Conservation (phyloP, 2,329 filamentous ascomycete species). For the Aspergillus calidoustus region DNA sequence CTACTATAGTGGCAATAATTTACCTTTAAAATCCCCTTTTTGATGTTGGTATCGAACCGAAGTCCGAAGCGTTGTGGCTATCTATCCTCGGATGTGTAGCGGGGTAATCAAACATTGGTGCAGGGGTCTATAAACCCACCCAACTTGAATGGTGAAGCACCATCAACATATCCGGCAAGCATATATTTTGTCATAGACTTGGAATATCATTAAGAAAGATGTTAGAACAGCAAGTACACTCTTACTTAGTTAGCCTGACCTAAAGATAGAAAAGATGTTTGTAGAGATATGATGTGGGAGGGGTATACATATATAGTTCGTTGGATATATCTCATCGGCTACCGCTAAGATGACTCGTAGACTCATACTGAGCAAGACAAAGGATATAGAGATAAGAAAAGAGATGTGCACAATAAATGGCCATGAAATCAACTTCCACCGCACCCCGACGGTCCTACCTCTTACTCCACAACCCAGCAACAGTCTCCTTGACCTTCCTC, state of each 20-base stretch:
- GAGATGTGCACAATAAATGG: background rate
- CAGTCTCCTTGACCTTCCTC: slow-evolving; percentile 62
- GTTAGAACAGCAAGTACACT: background rate
- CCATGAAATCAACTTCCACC: background rate
- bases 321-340: background rate
- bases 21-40: background rate
- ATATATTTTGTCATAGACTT: background rate
- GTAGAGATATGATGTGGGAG: background rate
- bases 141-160: background rate
- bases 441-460: slow-evolving; percentile 12
- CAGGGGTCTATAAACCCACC: too few species aligned
- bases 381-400: background rate
- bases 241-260: too few species aligned
- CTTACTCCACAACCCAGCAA: slow-evolving; percentile 59
- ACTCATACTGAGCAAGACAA: background rate
- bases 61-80: too few species aligned
- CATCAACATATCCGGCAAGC: background rate
- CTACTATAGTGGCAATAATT: background rate
- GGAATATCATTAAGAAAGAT: background rate
- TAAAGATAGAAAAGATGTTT: background rate
- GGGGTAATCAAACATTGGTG: too few species aligned
- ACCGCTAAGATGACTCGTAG: background rate
- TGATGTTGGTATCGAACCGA: background rate
- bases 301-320: slow-evolving; percentile 6
- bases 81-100: too few species aligned